A percentile compares a stretch with the other conserved stretches of the same genome.
These are phyloP conservation scores for Fusarium bulbicola DNA, from an alignment of 2,329 filamentous ascomycete species.

Conservation along the genomic window DNA sequence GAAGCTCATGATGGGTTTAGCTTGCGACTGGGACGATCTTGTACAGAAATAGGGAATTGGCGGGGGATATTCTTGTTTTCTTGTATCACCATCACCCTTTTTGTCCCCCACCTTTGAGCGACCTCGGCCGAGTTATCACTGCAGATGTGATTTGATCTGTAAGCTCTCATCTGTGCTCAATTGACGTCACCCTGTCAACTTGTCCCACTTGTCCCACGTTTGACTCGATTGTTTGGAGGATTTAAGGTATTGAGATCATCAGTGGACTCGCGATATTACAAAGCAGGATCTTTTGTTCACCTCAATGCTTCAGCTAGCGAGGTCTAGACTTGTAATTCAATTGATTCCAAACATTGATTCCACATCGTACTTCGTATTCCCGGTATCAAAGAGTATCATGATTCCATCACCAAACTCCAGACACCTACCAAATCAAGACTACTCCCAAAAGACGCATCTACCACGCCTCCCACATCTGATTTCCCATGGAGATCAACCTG, in stretches of 20 bases:
- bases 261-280: not conserved
- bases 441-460: slow-evolving; percentile 45
- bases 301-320: not conserved
- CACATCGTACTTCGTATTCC: slow-evolving; percentile 14
- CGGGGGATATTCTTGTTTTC: not conserved
- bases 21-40: slow-evolving; percentile 1
- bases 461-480: slow-evolving; percentile 86
- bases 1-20: slow-evolving; percentile 28
- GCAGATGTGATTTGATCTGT: not conserved
- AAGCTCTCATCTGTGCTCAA: not conserved
- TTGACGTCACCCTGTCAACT: slow-evolving; percentile 16
- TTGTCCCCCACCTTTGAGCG: slow-evolving; percentile 6
- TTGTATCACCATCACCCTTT: not conserved
- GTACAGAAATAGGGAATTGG: not conserved
- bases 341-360: slow-evolving; percentile 7
- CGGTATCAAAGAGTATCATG: not conserved
- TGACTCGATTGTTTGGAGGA: not conserved
- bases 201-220: slow-evolving; percentile 14
- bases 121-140: not conserved
- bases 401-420: slow-evolving; percentile 17
- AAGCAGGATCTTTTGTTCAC: slow-evolving; percentile 4
- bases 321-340: not conserved
- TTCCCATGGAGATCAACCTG: slow-evolving; percentile 77
- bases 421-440: not conserved
- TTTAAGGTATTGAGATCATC: not conserved